Percentiles rank a stretch among this genome's conserved stretches.
These are phyloP conservation scores for Calonectria pseudoreteaudii DNA, from an alignment of 2,329 filamentous ascomycete species.

Conservation along the genomic window DNA sequence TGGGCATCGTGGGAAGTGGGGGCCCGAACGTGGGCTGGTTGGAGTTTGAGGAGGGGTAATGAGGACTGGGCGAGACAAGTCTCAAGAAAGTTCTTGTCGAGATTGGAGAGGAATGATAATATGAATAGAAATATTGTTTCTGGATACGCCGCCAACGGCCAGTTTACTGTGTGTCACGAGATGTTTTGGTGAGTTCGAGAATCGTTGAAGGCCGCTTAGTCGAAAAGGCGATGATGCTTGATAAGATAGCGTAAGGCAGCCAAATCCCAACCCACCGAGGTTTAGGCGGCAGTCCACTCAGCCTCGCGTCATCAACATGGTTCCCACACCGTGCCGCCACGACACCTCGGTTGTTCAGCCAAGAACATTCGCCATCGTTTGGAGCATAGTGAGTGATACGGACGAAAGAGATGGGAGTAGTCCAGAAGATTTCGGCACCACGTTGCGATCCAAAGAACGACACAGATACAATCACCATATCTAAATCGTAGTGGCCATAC, in stretches of 20 bases:
- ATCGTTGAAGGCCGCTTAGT: slow-evolving; percentile 34
- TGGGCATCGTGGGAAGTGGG: slow-evolving; percentile 73
- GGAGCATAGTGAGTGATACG: not conserved
- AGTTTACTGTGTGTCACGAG: slow-evolving; percentile 21
- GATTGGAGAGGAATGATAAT: slow-evolving; percentile 6
- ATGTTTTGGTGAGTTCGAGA: slow-evolving; percentile 24
- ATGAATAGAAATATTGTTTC: not conserved
- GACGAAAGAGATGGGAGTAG: not conserved
- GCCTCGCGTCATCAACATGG: slow-evolving; percentile 23
- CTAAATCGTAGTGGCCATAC: not conserved
- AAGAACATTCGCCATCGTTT: not conserved
- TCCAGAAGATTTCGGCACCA: not conserved
- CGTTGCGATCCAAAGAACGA: not conserved
- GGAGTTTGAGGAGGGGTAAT: slow-evolving; percentile 18
- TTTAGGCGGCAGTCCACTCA: slow-evolving; percentile 37
- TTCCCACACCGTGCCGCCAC: slow-evolving; percentile 8
- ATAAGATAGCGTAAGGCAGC: slow-evolving; percentile 47
- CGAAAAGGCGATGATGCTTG: slow-evolving; percentile 45
- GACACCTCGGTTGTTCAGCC: not conserved
- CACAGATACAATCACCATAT: not conserved
- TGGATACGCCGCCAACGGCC: not conserved
- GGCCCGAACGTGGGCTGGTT: slow-evolving; percentile 38
- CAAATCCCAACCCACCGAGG: slow-evolving; percentile 33
- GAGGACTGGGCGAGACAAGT: not conserved
- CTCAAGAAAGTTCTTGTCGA: not conserved